Conservation (phyloP, 345 rosid genomes). For the Nasturtium officinale region DNA sequence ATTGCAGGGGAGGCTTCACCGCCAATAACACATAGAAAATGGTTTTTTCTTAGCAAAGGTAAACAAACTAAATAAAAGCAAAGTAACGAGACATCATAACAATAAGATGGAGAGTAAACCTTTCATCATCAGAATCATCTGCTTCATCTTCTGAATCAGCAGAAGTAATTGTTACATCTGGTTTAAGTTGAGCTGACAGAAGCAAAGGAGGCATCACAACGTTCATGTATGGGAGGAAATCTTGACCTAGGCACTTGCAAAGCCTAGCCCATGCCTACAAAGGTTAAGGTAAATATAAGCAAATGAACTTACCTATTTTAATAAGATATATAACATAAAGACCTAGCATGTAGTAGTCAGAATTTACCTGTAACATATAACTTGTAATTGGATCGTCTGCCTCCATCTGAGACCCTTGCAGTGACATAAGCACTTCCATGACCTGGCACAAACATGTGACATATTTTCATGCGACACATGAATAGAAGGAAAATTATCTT, state of each 20-base stretch:
- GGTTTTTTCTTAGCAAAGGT: neutral
- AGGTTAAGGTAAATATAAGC: slow-evolving; percentile 19
- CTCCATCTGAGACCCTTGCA: slow-evolving; percentile 98
- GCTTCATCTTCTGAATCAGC: slow-evolving; percentile 96
- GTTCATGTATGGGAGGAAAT: slow-evolving; percentile 96
- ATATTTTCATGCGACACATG: slow-evolving; percentile 1
- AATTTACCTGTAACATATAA: slow-evolving; percentile 91
- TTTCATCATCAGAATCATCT: slow-evolving; percentile 95
- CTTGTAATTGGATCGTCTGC: slow-evolving; percentile 98
- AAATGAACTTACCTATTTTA: slow-evolving; percentile 3
- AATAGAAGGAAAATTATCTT: neutral
- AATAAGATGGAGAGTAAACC: slow-evolving; percentile 50
- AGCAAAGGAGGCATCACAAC: slow-evolving; percentile 99
- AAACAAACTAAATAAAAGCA: neutral
- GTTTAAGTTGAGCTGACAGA: slow-evolving; percentile 97
- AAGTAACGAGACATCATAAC: slow-evolving; percentile 5
- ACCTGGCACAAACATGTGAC: slow-evolving; percentile 55
- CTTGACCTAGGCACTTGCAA: slow-evolving; percentile 98
- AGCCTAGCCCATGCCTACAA: slow-evolving; percentile 98
- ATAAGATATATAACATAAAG: neutral
- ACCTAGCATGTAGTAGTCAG: slow-evolving; percentile 15
- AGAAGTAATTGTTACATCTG: slow-evolving; percentile 96
- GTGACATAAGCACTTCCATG: slow-evolving; percentile 98
- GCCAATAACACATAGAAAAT: neutral
- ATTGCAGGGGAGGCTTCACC: slow-evolving; percentile 5